phyloP scores from a whole-genome alignment of 352 stramenopile species.

The Labyrinthula sp. region DNA sequence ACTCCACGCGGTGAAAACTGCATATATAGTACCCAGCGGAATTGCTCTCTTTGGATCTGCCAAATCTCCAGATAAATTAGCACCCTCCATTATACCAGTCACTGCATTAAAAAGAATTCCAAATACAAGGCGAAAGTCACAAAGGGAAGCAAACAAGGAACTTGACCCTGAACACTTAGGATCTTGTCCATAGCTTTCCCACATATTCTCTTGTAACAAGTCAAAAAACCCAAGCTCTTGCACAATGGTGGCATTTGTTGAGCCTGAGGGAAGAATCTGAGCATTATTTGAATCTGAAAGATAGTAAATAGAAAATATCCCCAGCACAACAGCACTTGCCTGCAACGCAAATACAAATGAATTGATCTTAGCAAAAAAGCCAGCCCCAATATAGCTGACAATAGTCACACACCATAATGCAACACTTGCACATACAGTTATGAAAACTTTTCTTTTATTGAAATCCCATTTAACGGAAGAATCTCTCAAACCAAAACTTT shows the following conservation, averaged over 20 bases:
- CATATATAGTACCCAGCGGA: slow-evolving; percentile 40
- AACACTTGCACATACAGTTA: slow-evolving; percentile 14
- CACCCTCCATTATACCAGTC: slow-evolving; percentile 49
- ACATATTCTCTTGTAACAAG: slow-evolving; percentile 40
- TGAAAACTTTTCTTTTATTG: slow-evolving; percentile 22
- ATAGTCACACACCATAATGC: slow-evolving; percentile 29
- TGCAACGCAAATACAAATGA: slow-evolving; percentile 48
- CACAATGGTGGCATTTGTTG: slow-evolving; percentile 36
- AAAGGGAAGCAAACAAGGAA: too few relatives aligned
- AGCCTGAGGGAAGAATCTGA: slow-evolving; percentile 14
- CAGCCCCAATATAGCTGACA: slow-evolving; percentile 46
- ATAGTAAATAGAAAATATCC: slow-evolving; percentile 34
- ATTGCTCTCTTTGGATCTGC: slow-evolving; percentile 41
- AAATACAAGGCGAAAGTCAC: slow-evolving; percentile 20
- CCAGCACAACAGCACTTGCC: slow-evolving; percentile 43
- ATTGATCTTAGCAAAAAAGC: slow-evolving; percentile 50
- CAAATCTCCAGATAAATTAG: slow-evolving; percentile 52
- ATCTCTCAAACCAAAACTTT: too few relatives aligned
- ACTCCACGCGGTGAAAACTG: slow-evolving; percentile 42
- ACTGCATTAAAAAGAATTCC: slow-evolving; percentile 52
- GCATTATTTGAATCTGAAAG: too few relatives aligned
- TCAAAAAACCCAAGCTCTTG: slow-evolving; percentile 37
- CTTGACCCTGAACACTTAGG: slow-evolving; percentile 16
- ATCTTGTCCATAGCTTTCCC: slow-evolving; percentile 37
- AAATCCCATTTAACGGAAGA: too few relatives aligned